Evolutionary conservation across 768 basidiomycete species (phyloP).

Genomic region (Kwoniella sp.): DNA sequence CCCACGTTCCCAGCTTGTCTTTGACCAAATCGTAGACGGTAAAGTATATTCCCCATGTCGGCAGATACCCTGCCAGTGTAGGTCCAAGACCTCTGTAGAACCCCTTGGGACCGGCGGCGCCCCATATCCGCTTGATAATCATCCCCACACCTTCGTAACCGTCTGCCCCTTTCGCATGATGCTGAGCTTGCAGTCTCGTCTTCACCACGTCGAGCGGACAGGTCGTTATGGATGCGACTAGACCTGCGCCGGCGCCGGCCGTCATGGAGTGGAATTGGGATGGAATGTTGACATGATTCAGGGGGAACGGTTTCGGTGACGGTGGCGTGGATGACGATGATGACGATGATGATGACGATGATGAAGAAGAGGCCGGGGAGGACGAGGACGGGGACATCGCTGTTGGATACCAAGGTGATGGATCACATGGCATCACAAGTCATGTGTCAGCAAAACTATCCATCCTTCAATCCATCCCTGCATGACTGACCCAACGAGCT

Average conservation of each 20-base stretch:
- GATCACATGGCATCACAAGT: no score
- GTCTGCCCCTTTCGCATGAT: constrained; percentile 67
- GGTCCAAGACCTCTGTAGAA: constrained; percentile 97
- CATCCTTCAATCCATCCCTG: no score
- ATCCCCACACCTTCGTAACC: constrained; percentile 76
- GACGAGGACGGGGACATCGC: constrained; percentile 21
- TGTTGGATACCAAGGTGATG: no score
- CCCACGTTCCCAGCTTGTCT: constrained; percentile 71
- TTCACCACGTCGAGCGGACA: constrained; percentile 98
- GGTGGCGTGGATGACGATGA: constrained; percentile 9
- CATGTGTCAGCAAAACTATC: no score
- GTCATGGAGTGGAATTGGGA: constrained; percentile 57
- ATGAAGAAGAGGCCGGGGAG: constrained; percentile 3
- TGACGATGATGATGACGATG: constrained; percentile 10
- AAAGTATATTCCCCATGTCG: constrained; percentile 99
- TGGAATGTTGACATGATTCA: constrained; percentile 34
- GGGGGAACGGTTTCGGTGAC: constrained; percentile 12
- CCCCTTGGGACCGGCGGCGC: constrained; percentile 76
- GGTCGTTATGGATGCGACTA: constrained; percentile 88
- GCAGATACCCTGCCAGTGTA: constrained; percentile 92
- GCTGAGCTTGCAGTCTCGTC: constrained; percentile 95
- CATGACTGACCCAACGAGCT: no score
- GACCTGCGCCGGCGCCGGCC: constrained; percentile 92
- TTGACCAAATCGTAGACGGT: constrained; percentile 97
- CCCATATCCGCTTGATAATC: constrained; percentile 64